Percentiles rank a stretch among this genome's conserved stretches.
Evolutionary conservation across 2,329 filamentous ascomycete species (phyloP).

Genomic region (Colletotrichum falcatum): DNA sequence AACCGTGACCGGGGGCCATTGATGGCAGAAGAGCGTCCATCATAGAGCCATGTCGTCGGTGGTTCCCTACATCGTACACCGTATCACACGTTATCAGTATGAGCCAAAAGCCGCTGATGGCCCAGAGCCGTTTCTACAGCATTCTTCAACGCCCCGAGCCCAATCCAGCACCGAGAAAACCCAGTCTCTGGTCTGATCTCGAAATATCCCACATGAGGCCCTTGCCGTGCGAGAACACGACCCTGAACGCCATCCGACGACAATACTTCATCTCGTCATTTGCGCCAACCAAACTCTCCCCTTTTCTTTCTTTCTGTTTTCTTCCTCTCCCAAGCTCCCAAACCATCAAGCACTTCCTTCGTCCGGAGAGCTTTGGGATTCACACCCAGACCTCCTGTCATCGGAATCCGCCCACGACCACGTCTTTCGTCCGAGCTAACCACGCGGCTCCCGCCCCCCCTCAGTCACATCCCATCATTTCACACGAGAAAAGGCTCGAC

Average conservation of each 20-base stretch:
- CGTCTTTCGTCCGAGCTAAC: conserved; percentile 10
- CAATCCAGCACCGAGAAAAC: background rate
- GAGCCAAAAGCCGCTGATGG: background rate
- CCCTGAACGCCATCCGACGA: conserved; percentile 12
- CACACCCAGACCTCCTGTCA: background rate
- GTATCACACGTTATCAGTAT: background rate
- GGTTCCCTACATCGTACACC: background rate
- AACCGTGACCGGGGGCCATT: background rate
- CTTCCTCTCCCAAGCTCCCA: too few species aligned
- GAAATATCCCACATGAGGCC: conserved; percentile 16
- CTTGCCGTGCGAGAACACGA: conserved; percentile 17
- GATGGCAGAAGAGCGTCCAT: background rate
- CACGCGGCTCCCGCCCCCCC: conserved; percentile 5
- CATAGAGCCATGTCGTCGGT: background rate
- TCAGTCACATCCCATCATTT: background rate
- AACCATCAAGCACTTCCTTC: too few species aligned
- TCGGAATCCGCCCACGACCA: background rate
- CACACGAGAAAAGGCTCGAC: background rate
- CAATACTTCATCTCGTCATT: background rate
- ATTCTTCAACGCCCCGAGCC: background rate
- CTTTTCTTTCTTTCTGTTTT: too few species aligned
- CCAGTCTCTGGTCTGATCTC: conserved; percentile 9
- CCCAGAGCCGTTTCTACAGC: background rate
- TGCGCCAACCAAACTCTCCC: background rate
- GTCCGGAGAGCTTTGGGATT: background rate